Conservation (phyloP, 208 protist species). For the Lotmaria passim region DNA sequence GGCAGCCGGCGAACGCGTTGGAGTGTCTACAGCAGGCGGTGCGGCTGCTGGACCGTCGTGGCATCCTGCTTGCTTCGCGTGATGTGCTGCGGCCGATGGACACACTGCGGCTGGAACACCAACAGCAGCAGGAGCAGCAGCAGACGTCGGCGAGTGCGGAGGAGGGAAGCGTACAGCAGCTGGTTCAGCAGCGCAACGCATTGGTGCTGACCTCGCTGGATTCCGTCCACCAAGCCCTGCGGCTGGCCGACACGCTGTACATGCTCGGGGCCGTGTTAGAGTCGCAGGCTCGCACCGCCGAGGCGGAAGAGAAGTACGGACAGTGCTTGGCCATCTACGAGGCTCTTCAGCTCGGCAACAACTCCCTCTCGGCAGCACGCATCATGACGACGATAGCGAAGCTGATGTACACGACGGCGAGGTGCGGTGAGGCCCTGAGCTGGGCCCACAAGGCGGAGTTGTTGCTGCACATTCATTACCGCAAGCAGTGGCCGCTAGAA, state of each 20-base stretch:
- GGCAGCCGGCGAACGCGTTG: conserved; percentile 36
- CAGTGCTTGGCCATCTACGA: conserved; percentile 60
- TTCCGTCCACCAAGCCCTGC: conserved; percentile 13
- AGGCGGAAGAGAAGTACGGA: conserved; percentile 49
- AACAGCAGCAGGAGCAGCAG: conserved; percentile 10
- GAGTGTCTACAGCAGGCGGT: conserved; percentile 43
- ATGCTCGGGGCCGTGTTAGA: conserved; percentile 47
- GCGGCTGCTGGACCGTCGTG: conserved; percentile 58
- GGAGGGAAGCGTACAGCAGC: background rate
- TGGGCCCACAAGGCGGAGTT: conserved; percentile 45
- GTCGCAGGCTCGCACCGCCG: conserved; percentile 31
- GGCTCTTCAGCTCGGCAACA: conserved; percentile 31
- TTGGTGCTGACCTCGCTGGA: conserved; percentile 34
- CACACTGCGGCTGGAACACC: conserved; percentile 36
- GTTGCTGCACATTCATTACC: conserved; percentile 41
- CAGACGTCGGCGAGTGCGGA: background rate
- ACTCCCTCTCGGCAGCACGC: conserved; percentile 36
- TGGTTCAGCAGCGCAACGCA: conserved; percentile 28
- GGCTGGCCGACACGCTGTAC: conserved; percentile 26
- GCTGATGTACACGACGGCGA: conserved; percentile 49
- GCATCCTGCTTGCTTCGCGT: conserved; percentile 47
- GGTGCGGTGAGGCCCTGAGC: conserved; percentile 54
- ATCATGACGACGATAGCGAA: conserved; percentile 48
- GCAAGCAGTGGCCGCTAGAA: conserved; percentile 49
- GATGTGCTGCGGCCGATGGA: conserved; percentile 52